Evolutionary conservation across 2,329 filamentous ascomycete genomes (phyloP), one percentile per base, ranked within the genome.

Genomic region (Verticillium albo-atrum): DNA sequence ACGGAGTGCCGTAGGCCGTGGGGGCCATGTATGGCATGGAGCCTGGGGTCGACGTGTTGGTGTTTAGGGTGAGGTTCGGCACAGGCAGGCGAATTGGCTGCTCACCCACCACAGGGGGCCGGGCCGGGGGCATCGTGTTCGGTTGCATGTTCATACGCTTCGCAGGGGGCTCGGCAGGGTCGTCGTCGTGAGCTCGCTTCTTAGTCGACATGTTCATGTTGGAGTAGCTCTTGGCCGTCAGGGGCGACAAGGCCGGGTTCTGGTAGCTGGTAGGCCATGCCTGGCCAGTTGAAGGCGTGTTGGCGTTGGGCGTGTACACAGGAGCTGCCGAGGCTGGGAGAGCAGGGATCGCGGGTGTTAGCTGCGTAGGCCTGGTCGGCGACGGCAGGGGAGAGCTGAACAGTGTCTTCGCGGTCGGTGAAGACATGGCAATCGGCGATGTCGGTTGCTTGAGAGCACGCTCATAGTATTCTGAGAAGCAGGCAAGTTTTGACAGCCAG

Each of bases 401-500:
- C n/a, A 50, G 7, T 12, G 50, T 70, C 64, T 58, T 69, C 72
- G 60, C 69, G 72, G 35, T 68, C 73, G 75, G 77, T 28, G 79
- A 79, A 3, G 77, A 71, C 5, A 78, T 68, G 59, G 72, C 70
- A 51, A 79, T 63, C 17, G 79, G 74, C 55, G 80, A 77, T 10
- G 69, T 59, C 57, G 63, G 56, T 23, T 62, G 68, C 58, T 73
- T 73, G 32, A 82, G 82, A 30, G 91, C 90, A 60, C 84, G 83
- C 66, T 93, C 87, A 75, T 92, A 92, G 75, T 92, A 97, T 57
- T 88, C 86, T 64, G 88, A 88, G 71, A 97, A 97, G 65, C 88
- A 89, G 57, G 89, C 84, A 58, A 98, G 80, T 72, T 92, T 92
- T 62, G 81, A 79, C 68, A 97, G 88, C 95, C 95, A 98, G 58